Evolutionary conservation across 345 rosid species (phyloP).

Genomic region (Sonneratia caseolaris): DNA sequence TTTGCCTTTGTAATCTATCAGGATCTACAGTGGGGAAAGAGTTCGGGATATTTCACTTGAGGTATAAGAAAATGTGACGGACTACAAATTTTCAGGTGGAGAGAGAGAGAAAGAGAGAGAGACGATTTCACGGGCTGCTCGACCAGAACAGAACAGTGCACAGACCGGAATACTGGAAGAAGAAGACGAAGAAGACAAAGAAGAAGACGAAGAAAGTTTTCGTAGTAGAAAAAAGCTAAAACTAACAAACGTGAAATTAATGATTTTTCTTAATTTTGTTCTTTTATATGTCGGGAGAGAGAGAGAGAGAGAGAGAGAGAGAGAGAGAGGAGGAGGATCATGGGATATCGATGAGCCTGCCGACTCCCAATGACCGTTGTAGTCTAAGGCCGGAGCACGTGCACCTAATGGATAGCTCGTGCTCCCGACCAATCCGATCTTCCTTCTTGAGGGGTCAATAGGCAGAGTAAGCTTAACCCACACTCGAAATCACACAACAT

Average conservation of each 20-base stretch:
- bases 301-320: too few species aligned
- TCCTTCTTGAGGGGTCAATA: too few species aligned
- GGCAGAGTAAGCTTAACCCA: too few species aligned
- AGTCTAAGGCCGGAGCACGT: background rate
- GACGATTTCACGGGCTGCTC: conserved; percentile 1
- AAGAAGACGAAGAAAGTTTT: too few species aligned
- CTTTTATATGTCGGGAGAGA: too few species aligned
- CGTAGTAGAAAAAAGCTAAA: too few species aligned
- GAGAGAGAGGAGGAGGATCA: background rate
- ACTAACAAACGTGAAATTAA: too few species aligned
- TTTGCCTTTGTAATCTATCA: background rate
- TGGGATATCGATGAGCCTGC: background rate
- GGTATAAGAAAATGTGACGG: too few species aligned
- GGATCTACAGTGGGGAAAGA: background rate
- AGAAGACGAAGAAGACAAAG: background rate
- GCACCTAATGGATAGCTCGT: background rate
- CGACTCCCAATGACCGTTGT: background rate
- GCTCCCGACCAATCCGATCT: too few species aligned
- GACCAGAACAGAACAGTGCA: conserved; percentile 2
- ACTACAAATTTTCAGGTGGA: too few species aligned
- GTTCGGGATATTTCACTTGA: background rate
- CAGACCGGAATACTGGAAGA: background rate
- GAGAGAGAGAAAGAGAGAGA: background rate
- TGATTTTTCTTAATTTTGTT: too few species aligned
- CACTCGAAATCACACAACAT: too few species aligned